phyloP scores from a whole-genome alignment of 2,329 filamentous ascomycete species.

The Xylaria sp. region DNA sequence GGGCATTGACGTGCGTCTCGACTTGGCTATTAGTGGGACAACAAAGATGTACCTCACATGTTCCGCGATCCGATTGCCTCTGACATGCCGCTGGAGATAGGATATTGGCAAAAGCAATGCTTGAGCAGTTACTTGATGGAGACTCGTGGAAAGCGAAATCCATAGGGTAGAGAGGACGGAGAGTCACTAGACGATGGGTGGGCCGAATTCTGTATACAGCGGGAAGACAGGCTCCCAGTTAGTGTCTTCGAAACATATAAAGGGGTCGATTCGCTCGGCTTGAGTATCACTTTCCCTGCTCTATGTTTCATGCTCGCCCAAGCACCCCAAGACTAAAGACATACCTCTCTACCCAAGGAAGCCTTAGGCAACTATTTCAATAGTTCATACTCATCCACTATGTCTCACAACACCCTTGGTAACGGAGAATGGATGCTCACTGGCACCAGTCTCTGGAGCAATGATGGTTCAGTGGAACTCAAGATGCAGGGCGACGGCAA shows the following conservation, averaged over 20 bases:
- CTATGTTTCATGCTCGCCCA: background rate
- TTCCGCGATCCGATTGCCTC: background rate
- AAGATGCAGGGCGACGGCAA: conserved; percentile 51
- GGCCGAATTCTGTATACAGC: background rate
- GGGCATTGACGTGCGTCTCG: conserved; percentile 3
- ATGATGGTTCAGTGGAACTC: conserved; percentile 48
- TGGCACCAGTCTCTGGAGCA: conserved; percentile 49
- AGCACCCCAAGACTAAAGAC: background rate
- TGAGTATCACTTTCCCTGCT: background rate
- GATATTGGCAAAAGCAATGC: background rate
- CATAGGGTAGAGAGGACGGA: background rate
- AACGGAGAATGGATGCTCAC: conserved; percentile 50
- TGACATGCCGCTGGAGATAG: background rate
- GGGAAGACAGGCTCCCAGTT: too few relatives aligned
- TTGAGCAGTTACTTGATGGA: background rate
- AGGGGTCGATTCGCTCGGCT: background rate
- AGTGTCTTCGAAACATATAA: conserved; percentile 21
- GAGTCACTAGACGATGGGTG: background rate
- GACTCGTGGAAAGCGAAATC: background rate
- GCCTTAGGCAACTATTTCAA: background rate
- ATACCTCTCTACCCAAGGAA: background rate
- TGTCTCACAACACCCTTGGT: conserved; percentile 46
- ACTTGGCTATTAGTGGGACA: background rate
- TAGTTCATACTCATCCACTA: conserved; percentile 10
- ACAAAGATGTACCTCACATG: background rate